phyloP scores from a whole-genome alignment of 2,329 filamentous ascomycete species.

The Trichoderma sp. region DNA sequence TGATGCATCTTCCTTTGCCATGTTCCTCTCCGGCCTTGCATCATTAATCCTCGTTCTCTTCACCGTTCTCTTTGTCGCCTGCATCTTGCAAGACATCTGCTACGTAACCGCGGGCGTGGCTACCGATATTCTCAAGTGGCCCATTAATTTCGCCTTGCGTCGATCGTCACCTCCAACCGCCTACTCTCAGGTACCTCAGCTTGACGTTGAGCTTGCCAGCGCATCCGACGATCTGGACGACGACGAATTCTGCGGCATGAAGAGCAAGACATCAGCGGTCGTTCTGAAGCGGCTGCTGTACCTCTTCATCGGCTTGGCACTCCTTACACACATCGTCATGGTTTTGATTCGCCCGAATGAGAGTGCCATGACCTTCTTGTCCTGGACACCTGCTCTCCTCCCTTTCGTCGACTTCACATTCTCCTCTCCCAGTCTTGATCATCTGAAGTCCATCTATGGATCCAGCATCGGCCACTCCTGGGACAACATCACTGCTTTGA shows the following conservation, averaged over 20 bases:
- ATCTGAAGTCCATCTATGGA: constrained; percentile 17
- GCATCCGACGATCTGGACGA: background rate
- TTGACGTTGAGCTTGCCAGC: constrained; percentile 17
- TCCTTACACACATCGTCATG: constrained; percentile 31
- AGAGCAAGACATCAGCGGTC: background rate
- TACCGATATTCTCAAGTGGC: constrained; percentile 27
- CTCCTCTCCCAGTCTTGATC: constrained; percentile 29
- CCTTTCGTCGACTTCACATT: constrained; percentile 39
- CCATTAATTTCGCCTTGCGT: constrained; percentile 22
- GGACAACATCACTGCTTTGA: constrained; percentile 28
- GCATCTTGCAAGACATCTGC: constrained; percentile 28
- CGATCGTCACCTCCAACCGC: background rate
- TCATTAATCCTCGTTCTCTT: constrained; percentile 24
- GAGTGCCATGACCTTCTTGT: constrained; percentile 37
- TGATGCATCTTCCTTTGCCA: constrained; percentile 29
- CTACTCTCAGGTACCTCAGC: constrained; percentile 12
- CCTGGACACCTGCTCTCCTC: constrained; percentile 38
- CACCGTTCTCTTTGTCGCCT: constrained; percentile 24
- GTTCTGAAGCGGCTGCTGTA: constrained; percentile 23
- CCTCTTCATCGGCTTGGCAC: constrained; percentile 28
- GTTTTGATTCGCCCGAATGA: constrained; percentile 35
- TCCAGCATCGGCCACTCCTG: constrained; percentile 25
- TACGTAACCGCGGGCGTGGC: constrained; percentile 27
- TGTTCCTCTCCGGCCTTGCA: constrained; percentile 32
- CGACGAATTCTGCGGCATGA: constrained; percentile 4